These are phyloP conservation scores for Pinus tabuliformis DNA, from an alignment of 75 land plant species.

Conservation along the genomic window DNA sequence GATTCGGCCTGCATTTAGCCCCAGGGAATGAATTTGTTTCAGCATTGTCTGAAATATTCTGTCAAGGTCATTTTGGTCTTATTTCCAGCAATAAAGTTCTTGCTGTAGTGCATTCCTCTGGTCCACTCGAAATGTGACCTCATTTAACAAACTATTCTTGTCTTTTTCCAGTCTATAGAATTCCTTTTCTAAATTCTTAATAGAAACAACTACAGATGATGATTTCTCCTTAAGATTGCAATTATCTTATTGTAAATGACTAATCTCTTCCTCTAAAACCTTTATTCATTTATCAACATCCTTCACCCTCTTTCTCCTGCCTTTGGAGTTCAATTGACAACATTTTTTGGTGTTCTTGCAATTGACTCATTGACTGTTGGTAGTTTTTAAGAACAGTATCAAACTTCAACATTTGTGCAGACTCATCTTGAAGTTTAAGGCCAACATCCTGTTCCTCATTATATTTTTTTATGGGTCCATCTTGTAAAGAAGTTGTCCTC, in stretches of 20 bases:
- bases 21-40: constrained; percentile 36
- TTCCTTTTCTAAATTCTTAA: constrained; percentile 44
- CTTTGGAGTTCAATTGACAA: constrained; percentile 38
- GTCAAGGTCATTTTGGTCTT: constrained; percentile 41
- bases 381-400: constrained; percentile 34
- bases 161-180: constrained; percentile 27
- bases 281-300: constrained; percentile 28
- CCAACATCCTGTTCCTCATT: constrained; percentile 37
- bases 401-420: constrained; percentile 27
- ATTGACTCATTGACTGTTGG: constrained; percentile 35
- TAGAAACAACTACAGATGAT: constrained; percentile 20
- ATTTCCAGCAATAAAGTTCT: constrained; percentile 43
- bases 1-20: constrained; percentile 39
- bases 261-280: constrained; percentile 33
- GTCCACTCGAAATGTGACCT: constrained; percentile 36
- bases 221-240: constrained; percentile 25
- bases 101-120: constrained; percentile 53
- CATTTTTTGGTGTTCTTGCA: constrained; percentile 38
- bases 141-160: constrained; percentile 25
- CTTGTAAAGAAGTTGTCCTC: constrained; percentile 23
- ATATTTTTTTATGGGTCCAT: constrained; percentile 33
- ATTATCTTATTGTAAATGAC: constrained; percentile 34
- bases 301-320: constrained; percentile 28
- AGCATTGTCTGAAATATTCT: constrained; percentile 18
- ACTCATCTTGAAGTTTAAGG: constrained; percentile 42